Percentiles rank a stretch among this genome's conserved stretches.
These are phyloP conservation scores for Artemisia annua DNA, from an alignment of 129 eudicot genomes.

Conservation along the genomic window DNA sequence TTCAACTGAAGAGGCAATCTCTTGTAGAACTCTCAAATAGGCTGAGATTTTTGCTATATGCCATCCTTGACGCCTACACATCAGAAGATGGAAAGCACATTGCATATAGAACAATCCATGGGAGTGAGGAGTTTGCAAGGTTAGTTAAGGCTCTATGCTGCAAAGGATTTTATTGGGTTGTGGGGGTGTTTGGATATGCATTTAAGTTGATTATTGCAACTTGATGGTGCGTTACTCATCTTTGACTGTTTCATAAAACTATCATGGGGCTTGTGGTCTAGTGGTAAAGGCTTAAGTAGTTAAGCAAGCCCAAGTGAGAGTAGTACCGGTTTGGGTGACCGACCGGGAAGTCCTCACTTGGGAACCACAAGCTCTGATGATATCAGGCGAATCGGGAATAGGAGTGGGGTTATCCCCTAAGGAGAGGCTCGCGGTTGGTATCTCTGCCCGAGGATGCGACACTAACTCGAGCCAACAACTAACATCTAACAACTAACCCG, in stretches of 20 bases:
- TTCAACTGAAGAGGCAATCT: slow-evolving; percentile 58
- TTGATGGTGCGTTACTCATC: not conserved
- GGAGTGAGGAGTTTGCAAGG: slow-evolving; percentile 86
- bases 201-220: not conserved
- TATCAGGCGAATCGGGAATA: too few species aligned
- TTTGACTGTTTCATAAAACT: not conserved
- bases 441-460: too few species aligned
- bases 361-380: too few species aligned
- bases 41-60: slow-evolving; percentile 51
- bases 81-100: slow-evolving; percentile 69
- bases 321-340: too few species aligned
- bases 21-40: slow-evolving; percentile 59
- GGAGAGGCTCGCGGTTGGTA: too few species aligned
- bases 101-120: slow-evolving; percentile 73
- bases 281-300: too few species aligned
- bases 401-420: too few species aligned
- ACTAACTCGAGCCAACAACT: too few species aligned
- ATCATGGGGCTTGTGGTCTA: too few species aligned
- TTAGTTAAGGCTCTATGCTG: slow-evolving; percentile 25
- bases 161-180: not conserved
- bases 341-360: too few species aligned
- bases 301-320: too few species aligned
- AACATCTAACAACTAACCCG: too few species aligned
- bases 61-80: slow-evolving; percentile 64
- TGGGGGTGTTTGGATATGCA: not conserved